Evolutionary conservation across 805 yeast species (phyloP).

Genomic region (Candida pini): DNA sequence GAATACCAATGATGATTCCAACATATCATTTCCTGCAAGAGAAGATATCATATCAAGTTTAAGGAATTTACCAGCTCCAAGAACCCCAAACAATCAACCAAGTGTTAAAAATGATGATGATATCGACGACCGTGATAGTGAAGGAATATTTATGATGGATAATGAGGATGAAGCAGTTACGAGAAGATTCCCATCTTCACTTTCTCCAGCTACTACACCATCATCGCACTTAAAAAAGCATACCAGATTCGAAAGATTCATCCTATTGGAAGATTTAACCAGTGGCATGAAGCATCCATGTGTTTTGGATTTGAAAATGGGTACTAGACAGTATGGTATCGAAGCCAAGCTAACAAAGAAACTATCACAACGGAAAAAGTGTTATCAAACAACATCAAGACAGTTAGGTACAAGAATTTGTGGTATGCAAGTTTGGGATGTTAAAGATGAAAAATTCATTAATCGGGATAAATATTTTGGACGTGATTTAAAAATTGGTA

Average conservation of each 20-base stretch:
- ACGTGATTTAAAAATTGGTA: constrained; percentile 62
- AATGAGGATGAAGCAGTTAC: constrained; percentile 7
- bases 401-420: constrained; percentile 87
- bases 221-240: constrained; percentile 16
- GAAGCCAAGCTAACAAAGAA: constrained; percentile 74
- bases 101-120: constrained; percentile 12
- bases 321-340: constrained; percentile 97
- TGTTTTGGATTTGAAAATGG: constrained; percentile 94
- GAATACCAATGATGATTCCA: constrained; percentile 8
- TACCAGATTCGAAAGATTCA: constrained; percentile 71
- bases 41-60: constrained; percentile 31
- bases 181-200: too few relatives aligned
- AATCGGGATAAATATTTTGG: constrained; percentile 92
- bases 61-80: constrained; percentile 32
- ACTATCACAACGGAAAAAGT: constrained; percentile 74
- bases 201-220: too few relatives aligned
- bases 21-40: constrained; percentile 22
- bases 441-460: constrained; percentile 39
- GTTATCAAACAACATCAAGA: constrained; percentile 74
- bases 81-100: constrained; percentile 6
- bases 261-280: constrained; percentile 86
- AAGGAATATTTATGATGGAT: constrained; percentile 7
- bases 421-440: constrained; percentile 86
- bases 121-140: constrained; percentile 2
- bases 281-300: constrained; percentile 79